Conservation (phyloP, 2,329 filamentous ascomycete genomes). For the Plenodomus biglobosus region DNA sequence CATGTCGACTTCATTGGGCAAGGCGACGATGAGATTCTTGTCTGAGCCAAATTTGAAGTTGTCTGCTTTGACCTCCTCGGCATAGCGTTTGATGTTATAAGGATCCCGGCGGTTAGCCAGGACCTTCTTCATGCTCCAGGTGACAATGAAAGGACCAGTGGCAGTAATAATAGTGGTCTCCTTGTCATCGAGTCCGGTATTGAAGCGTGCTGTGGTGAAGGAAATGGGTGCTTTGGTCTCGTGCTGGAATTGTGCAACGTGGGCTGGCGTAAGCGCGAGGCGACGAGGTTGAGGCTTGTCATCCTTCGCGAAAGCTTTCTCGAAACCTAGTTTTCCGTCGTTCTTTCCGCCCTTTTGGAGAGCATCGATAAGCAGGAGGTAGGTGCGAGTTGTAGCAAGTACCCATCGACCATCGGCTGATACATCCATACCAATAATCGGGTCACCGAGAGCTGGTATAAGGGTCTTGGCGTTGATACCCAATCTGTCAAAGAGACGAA, state of each 20-base stretch:
- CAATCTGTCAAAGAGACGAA: slow-evolving; percentile 92
- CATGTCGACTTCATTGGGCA: slow-evolving; percentile 98
- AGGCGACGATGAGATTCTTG: slow-evolving; percentile 95
- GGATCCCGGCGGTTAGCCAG: slow-evolving; percentile 78
- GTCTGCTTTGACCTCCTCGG: slow-evolving; percentile 93
- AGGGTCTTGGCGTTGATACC: slow-evolving; percentile 98
- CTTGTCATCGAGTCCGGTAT: slow-evolving; percentile 75
- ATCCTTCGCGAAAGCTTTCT: slow-evolving; percentile 89
- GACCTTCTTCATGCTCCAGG: slow-evolving; percentile 93
- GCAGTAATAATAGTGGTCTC: slow-evolving; percentile 97
- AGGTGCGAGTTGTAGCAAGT: slow-evolving; percentile 89
- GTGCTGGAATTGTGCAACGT: slow-evolving; percentile 96
- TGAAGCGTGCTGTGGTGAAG: slow-evolving; percentile 93
- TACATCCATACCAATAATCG: slow-evolving; percentile 92
- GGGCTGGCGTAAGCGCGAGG: slow-evolving; percentile 82
- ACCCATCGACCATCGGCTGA: slow-evolving; percentile 96
- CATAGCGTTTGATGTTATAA: slow-evolving; percentile 95
- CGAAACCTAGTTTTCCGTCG: slow-evolving; percentile 96
- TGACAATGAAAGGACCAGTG: slow-evolving; percentile 93
- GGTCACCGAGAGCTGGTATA: slow-evolving; percentile 90
- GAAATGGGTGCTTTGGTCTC: slow-evolving; percentile 84
- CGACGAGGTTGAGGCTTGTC: slow-evolving; percentile 90
- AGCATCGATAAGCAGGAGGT: slow-evolving; percentile 89
- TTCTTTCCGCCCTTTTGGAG: slow-evolving; percentile 93
- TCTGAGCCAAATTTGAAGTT: slow-evolving; percentile 98